Evolutionary conservation across 306 rosid species (phyloP).

Genomic region (Rosa chinensis): DNA sequence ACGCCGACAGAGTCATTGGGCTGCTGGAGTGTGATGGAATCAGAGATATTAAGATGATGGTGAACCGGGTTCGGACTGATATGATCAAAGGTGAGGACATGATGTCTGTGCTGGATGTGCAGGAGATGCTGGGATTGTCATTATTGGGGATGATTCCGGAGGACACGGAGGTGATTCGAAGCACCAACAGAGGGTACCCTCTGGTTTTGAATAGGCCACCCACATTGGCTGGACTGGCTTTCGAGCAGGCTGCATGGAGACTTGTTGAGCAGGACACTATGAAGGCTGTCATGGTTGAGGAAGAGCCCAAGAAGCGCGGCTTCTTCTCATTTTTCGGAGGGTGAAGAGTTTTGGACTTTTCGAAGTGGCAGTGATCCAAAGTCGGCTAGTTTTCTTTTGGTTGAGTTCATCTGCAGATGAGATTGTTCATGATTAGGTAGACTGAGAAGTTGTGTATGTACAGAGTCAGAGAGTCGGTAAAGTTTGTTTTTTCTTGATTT

Average conservation of each 20-base stretch:
- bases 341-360: constrained; percentile 12
- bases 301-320: constrained; percentile 82
- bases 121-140: constrained; percentile 92
- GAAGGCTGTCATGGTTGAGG: constrained; percentile 92
- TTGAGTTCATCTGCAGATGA: constrained; percentile 2
- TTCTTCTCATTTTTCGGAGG: constrained; percentile 97
- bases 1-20: constrained; percentile 89
- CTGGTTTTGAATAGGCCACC: constrained; percentile 90
- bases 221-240: constrained; percentile 91
- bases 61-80: constrained; percentile 89
- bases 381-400: not conserved
- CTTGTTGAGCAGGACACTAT: constrained; percentile 96
- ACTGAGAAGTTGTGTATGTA: constrained; percentile 49
- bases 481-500: constrained; percentile 11
- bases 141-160: constrained; percentile 86
- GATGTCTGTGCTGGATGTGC: constrained; percentile 98
- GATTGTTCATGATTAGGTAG: constrained; percentile 4
- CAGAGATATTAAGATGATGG: constrained; percentile 95
- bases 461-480: constrained; percentile 32
- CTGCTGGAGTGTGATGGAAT: constrained; percentile 92
- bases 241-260: constrained; percentile 99
- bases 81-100: constrained; percentile 97
- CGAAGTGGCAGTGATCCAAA: not conserved
- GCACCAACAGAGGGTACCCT: constrained; percentile 93
- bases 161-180: constrained; percentile 85